Percentiles rank a stretch among this genome's conserved stretches.
phyloP scores from a whole-genome alignment of 768 basidiomycete genomes.

The Rhodotorula paludigena region DNA sequence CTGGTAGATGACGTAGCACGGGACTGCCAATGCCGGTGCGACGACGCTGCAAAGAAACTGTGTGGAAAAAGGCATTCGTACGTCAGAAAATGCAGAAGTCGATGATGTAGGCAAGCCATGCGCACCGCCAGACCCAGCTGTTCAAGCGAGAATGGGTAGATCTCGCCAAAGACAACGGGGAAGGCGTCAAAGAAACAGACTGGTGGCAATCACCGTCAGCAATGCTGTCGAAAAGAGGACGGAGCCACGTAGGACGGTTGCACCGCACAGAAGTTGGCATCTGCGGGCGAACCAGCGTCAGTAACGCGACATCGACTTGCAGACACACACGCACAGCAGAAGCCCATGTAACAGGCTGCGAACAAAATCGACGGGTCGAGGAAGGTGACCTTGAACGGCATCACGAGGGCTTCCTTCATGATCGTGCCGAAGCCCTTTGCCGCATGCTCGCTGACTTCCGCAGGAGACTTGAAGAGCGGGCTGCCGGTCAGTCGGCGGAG shows the following conservation, averaged over 20 bases:
- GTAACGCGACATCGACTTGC: not conserved
- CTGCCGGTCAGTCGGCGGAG: slow-evolving; percentile 47
- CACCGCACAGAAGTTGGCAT: not conserved
- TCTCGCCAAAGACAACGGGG: slow-evolving; percentile 15
- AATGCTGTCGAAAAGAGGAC: not conserved
- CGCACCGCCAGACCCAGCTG: not conserved
- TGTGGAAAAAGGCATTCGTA: not conserved
- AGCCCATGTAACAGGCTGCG: slow-evolving; percentile 26
- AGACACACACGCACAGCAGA: slow-evolving; percentile 3
- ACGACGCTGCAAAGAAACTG: slow-evolving; percentile 14
- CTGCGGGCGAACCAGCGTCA: not conserved
- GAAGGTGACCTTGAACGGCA: slow-evolving; percentile 29
- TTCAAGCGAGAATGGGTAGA: slow-evolving; percentile 4
- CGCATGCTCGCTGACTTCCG: not conserved
- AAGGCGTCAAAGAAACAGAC: slow-evolving; percentile 21
- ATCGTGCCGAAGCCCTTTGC: not conserved
- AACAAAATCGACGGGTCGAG: slow-evolving; percentile 35
- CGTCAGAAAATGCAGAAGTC: not conserved
- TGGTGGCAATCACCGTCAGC: not conserved
- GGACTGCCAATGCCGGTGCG: slow-evolving; percentile 6
- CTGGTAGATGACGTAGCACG: slow-evolving; percentile 27
- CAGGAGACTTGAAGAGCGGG: slow-evolving; percentile 37
- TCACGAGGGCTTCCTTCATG: slow-evolving; percentile 17
- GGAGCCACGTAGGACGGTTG: too few species aligned
- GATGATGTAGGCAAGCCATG: slow-evolving; percentile 10